Evolutionary conservation across 208 protist genomes (phyloP).

Genomic region (Leishmania lainsoni): DNA sequence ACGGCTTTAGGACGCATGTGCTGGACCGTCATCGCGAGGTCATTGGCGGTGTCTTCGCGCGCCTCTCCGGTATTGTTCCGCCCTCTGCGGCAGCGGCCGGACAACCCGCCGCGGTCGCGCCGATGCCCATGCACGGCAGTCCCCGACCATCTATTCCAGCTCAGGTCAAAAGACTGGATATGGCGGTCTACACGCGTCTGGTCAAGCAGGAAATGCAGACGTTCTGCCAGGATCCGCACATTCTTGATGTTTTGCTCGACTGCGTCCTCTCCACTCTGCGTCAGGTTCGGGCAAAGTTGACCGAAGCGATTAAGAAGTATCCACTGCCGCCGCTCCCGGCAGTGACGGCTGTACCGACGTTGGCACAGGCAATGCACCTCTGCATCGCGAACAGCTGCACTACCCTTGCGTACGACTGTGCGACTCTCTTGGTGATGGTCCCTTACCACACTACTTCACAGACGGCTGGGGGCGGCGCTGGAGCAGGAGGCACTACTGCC

Average conservation of each 20-base stretch:
- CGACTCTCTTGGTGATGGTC: constrained; percentile 46
- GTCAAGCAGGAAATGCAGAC: constrained; percentile 53
- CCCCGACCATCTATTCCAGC: constrained; percentile 24
- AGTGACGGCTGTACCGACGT: constrained; percentile 50
- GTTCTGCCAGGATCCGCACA: constrained; percentile 69
- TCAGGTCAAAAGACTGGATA: constrained; percentile 47
- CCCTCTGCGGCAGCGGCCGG: constrained; percentile 24
- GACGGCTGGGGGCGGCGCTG: neutral
- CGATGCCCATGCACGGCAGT: constrained; percentile 24
- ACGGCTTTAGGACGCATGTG: constrained; percentile 57
- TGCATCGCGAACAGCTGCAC: constrained; percentile 79
- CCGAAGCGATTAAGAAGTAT: constrained; percentile 31
- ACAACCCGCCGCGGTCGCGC: constrained; percentile 25
- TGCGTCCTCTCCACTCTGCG: constrained; percentile 51
- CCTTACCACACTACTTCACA: constrained; percentile 27
- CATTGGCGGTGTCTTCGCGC: constrained; percentile 43
- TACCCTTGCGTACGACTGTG: constrained; percentile 55
- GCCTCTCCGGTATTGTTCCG: constrained; percentile 44
- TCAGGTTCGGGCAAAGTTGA: constrained; percentile 38
- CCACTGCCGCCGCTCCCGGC: constrained; percentile 75
- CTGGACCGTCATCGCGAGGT: constrained; percentile 72
- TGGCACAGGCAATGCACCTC: constrained; percentile 71
- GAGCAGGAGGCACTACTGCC: neutral
- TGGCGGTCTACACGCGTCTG: constrained; percentile 50
- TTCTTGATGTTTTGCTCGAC: constrained; percentile 49